These are phyloP conservation scores for Saccharum spontaneum DNA, from an alignment of 176 grass and related monocot species.

Conservation along the genomic window DNA sequence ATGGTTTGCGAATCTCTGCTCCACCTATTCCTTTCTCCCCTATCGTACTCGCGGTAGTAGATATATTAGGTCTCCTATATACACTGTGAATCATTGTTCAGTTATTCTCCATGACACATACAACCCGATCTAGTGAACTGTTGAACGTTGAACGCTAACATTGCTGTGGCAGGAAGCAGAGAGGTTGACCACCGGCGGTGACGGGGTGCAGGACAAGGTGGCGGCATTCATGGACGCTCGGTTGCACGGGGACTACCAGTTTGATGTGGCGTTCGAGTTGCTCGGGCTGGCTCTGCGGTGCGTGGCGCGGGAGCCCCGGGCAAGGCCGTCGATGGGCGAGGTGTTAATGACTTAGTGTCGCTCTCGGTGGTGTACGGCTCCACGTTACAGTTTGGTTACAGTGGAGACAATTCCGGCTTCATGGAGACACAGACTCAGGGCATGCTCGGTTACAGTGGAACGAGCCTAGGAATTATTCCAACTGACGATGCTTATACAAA, in stretches of 20 bases:
- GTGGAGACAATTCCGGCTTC: not conserved
- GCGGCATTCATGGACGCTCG: slow-evolving; percentile 47
- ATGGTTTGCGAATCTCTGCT: too few relatives aligned
- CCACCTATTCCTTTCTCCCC: too few relatives aligned
- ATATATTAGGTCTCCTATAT: too few relatives aligned
- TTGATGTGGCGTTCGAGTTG: not conserved
- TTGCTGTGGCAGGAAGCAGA: slow-evolving; percentile 48
- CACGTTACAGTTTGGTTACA: not conserved
- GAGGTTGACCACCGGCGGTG: slow-evolving; percentile 20
- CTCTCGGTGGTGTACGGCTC: not conserved
- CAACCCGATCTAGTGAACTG: too few relatives aligned
- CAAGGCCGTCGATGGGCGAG: not conserved
- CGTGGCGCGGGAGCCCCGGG: not conserved
- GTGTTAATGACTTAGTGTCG: not conserved
- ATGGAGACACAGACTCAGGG: too few relatives aligned
- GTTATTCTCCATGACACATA: too few relatives aligned
- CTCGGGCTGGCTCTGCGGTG: not conserved
- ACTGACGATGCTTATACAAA: too few relatives aligned
- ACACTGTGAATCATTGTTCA: too few relatives aligned
- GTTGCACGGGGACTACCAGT: not conserved
- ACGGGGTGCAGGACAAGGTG: slow-evolving; percentile 42
- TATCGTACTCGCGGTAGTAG: too few relatives aligned
- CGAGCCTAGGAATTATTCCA: too few relatives aligned
- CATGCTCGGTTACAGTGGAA: too few relatives aligned
- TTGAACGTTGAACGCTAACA: too few relatives aligned